Conservation (phyloP, 169 alveolate species). For the Cryptosporidium ryanae region DNA sequence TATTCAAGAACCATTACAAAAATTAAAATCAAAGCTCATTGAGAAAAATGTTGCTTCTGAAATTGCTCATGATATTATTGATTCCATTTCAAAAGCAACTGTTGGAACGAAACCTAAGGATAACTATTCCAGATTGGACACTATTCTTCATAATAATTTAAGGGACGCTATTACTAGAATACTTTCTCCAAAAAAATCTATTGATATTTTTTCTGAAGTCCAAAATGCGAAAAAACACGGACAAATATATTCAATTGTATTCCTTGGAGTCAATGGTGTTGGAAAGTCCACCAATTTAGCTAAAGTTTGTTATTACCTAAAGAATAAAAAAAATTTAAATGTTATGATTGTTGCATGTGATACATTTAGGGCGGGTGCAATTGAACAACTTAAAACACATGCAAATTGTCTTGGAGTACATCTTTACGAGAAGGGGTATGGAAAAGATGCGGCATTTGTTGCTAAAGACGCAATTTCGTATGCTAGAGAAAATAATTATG, state of each 20-base stretch:
- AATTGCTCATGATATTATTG: constrained; percentile 88
- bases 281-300: constrained; percentile 99
- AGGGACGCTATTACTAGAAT: constrained; percentile 87
- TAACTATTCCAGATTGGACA: constrained; percentile 83
- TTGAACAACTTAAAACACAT: constrained; percentile 98
- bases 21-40: constrained; percentile 84
- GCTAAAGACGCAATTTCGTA: constrained; percentile 93
- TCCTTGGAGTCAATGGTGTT: constrained; percentile 99
- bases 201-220: constrained; percentile 91
- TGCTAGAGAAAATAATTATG: constrained; percentile 91
- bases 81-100: constrained; percentile 85
- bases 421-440: constrained; percentile 98
- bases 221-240: constrained; percentile 91
- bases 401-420: constrained; percentile 94
- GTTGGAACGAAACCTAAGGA: constrained; percentile 87
- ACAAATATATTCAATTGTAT: constrained; percentile 91
- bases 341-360: constrained; percentile 99
- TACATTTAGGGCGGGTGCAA: constrained; percentile 99
- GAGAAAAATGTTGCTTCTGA: constrained; percentile 92
- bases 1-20: constrained; percentile 85
- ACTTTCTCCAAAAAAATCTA: constrained; percentile 90
- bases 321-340: constrained; percentile 93
- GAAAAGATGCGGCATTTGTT: constrained; percentile 97
- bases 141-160: constrained; percentile 88
- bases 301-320: constrained; percentile 95